These are phyloP conservation scores for Curvularia sp. DNA, from an alignment of 2,329 filamentous ascomycete genomes.

Conservation along the genomic window DNA sequence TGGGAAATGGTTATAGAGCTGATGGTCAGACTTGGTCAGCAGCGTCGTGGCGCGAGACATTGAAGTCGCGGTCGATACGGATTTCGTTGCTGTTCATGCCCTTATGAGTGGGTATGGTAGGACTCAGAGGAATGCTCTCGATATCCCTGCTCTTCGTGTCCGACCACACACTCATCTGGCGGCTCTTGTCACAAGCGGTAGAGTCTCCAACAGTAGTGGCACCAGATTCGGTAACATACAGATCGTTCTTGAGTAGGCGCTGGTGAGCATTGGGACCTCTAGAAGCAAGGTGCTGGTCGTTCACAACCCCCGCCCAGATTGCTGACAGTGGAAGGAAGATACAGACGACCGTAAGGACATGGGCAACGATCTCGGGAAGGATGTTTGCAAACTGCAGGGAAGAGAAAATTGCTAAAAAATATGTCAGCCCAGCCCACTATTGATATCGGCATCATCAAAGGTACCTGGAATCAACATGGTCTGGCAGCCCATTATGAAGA, in stretches of 20 bases:
- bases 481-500: slow-evolving; percentile 73
- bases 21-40: slow-evolving; percentile 12
- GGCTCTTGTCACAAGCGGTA: slow-evolving; percentile 27
- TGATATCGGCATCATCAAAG: not conserved
- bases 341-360: slow-evolving; percentile 65
- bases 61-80: slow-evolving; percentile 34
- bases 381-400: slow-evolving; percentile 62
- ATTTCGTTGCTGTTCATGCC: slow-evolving; percentile 26
- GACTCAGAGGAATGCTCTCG: slow-evolving; percentile 17
- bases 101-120: slow-evolving; percentile 8
- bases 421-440: slow-evolving; percentile 26
- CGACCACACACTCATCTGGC: slow-evolving; percentile 27
- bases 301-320: slow-evolving; percentile 64
- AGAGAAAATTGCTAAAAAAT: slow-evolving; percentile 64
- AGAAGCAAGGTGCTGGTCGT: slow-evolving; percentile 30
- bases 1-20: not conserved
- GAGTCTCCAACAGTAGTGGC: slow-evolving; percentile 19
- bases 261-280: slow-evolving; percentile 39
- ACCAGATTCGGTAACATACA: slow-evolving; percentile 22
- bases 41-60: slow-evolving; percentile 26
- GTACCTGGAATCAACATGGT: slow-evolving; percentile 70
- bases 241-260: slow-evolving; percentile 35
- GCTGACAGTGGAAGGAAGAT: slow-evolving; percentile 71
- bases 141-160: slow-evolving; percentile 29
- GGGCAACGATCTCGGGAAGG: slow-evolving; percentile 62